phyloP scores from a whole-genome alignment of 108 stramenopile genomes.

The Skeletonema menzelii region DNA sequence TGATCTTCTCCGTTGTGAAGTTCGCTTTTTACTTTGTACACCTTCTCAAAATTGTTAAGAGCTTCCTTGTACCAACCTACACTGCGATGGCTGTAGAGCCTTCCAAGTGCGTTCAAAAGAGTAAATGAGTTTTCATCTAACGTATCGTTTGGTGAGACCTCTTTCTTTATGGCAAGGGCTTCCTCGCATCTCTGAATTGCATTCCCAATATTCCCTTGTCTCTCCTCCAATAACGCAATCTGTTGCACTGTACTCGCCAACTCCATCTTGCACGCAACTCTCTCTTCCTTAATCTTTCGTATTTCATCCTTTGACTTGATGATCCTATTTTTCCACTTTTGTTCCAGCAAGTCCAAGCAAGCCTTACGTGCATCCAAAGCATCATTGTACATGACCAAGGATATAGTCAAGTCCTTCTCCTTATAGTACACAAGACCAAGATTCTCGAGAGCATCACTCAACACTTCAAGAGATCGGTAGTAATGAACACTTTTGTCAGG shows the following conservation, averaged over 20 bases:
- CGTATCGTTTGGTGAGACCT: constrained; percentile 15
- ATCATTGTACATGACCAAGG: constrained; percentile 35
- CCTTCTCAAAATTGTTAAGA: constrained; percentile 3
- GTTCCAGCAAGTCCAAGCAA: constrained; percentile 36
- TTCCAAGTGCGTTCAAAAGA: constrained; percentile 31
- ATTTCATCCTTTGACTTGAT: constrained; percentile 28
- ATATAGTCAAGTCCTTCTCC: constrained; percentile 32
- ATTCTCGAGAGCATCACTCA: constrained; percentile 50
- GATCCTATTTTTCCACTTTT: constrained; percentile 22
- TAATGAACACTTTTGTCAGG: constrained; percentile 18
- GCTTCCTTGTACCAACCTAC: constrained; percentile 40
- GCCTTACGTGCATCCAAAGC: constrained; percentile 38
- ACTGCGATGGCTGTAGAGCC: constrained; percentile 34
- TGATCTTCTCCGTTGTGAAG: constrained; percentile 42
- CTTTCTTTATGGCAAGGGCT: constrained; percentile 23
- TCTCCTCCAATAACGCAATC: constrained; percentile 32
- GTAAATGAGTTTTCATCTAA: constrained; percentile 26
- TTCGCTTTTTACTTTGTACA: constrained; percentile 1
- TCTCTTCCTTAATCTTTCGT: constrained; percentile 30
- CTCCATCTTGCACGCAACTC: constrained; percentile 34
- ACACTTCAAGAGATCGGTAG: constrained; percentile 33
- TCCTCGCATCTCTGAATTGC: constrained; percentile 43
- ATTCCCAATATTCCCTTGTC: constrained; percentile 23
- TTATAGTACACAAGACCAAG: constrained; percentile 43
- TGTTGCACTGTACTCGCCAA: constrained; percentile 33